Evolutionary conservation across 1,139 yeast species (phyloP).

Genomic region (Blastobotrys raffinosifermentans): DNA sequence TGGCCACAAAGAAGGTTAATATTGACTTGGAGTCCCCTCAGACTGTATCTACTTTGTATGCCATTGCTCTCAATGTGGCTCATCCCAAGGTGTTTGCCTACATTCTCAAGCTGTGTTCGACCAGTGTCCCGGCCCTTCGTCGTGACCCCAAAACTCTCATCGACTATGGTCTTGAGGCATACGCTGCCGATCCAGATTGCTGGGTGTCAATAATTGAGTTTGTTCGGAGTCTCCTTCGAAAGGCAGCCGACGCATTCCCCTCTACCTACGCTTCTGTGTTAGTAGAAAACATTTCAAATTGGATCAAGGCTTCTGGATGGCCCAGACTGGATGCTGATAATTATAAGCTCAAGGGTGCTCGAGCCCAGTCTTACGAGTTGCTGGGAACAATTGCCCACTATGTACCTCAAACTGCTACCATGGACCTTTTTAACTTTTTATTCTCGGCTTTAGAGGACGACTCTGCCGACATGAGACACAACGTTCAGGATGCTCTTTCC

Average conservation of each 20-base stretch:
- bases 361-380: conserved; percentile 71
- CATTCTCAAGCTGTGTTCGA: conserved; percentile 47
- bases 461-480: conserved; percentile 52
- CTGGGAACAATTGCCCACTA: conserved; percentile 59
- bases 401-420: conserved; percentile 39
- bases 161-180: conserved; percentile 46
- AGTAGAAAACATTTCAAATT: conserved; percentile 11
- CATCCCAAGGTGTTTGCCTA: conserved; percentile 42
- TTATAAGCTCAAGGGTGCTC: conserved; percentile 33
- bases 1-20: conserved; percentile 45
- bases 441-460: conserved; percentile 71
- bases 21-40: conserved; percentile 47
- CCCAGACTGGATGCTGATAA: conserved; percentile 30
- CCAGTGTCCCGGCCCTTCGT: conserved; percentile 47
- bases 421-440: conserved; percentile 56
- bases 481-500: conserved; percentile 69
- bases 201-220: conserved; percentile 53
- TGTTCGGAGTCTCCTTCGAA: conserved; percentile 46
- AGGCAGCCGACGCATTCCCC: conserved; percentile 18
- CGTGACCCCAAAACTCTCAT: conserved; percentile 35
- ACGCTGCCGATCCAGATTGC: conserved; percentile 43
- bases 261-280: conserved; percentile 16
- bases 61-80: conserved; percentile 1
- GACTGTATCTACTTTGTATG: conserved; percentile 29
- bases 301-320: conserved; percentile 34